Base-by-base conservation (phyloP, 495 filamentous ascomycete species). In the Neurospora sublineolata region DNA sequence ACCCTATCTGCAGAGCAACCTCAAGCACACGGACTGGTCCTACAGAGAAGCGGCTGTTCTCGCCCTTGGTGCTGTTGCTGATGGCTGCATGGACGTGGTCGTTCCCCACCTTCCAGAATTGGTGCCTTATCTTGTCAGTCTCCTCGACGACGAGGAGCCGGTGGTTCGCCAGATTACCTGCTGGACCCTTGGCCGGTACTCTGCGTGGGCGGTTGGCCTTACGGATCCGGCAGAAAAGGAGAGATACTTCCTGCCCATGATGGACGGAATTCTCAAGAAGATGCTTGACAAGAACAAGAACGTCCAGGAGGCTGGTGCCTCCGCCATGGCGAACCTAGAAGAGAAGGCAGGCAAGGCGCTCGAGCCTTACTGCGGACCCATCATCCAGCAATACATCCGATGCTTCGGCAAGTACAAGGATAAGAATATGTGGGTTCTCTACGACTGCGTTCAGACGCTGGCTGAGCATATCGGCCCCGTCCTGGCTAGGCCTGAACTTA, bases 221-320 rank as follows among this genome's bases (percentile, higher is more conserved):
- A 79, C 83, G 14, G 87, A 91, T 60, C 86, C 85, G 30, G 80
- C 82, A 7, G 87, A 93, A 72, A 89, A 89, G 72, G 87, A 88
- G 52, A 88, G 86, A 68, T 97, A 89, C 81, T 98, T 98, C 76
- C 90, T 94, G 79, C 95, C 95, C 1, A 94, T 97, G 87, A 97
- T 99, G 94, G 95, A 97, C 73, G 96, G 96, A 33, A 93, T 99
- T 68, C 83, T 99, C 68, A 89, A 86, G 41, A 91, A 93, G 74
- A 99, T 99, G 95, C 83, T 98, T 52, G 95, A 99, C 77, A 89
- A 88, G 76, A 97, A 97, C 84, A 99, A 99, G 86, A 91, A 94
- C 78, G 96, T 98, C 1, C 95, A 99, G 79, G 95, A 97, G 80
- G 94, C 95, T 41, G 95, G 92, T 38, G 95, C 94, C 3, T 97